phyloP scores from a whole-genome alignment of 1,284 basidiomycete species.

The Somion occarium region DNA sequence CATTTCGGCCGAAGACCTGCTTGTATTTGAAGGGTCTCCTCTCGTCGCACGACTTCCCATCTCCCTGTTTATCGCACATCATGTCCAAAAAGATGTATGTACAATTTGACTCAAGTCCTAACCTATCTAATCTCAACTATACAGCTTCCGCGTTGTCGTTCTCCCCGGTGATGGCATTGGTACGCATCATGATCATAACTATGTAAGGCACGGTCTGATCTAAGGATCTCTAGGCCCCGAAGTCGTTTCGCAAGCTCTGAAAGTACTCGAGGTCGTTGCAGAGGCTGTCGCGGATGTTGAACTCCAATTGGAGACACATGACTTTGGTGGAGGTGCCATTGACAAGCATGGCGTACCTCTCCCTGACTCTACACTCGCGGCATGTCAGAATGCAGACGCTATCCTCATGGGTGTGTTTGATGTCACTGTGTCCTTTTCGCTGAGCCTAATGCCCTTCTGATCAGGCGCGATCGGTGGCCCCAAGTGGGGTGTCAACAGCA shows the following conservation, averaged over 20 bases:
- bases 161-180: conserved; percentile 98
- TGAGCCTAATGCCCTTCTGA: conserved; percentile 6
- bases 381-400: conserved; percentile 87
- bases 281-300: conserved; percentile 57
- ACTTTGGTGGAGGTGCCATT: conserved; percentile 94
- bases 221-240: conserved; percentile 70
- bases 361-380: conserved; percentile 81
- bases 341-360: conserved; percentile 84
- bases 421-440: conserved; percentile 4
- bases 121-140: conserved; percentile 2
- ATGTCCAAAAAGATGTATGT: conserved; percentile 41
- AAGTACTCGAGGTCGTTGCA: conserved; percentile 78
- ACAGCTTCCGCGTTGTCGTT: conserved; percentile 81
- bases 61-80: not conserved
- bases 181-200: conserved; percentile 29
- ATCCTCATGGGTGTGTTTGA: conserved; percentile 77
- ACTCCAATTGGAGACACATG: conserved; percentile 73
- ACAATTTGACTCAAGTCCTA: not conserved
- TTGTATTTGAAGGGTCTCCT: not conserved
- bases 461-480: conserved; percentile 94
- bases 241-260: conserved; percentile 85
- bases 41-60: not conserved
- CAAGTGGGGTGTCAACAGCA: conserved; percentile 92
- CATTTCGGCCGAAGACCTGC: not conserved
- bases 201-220: conserved; percentile 2